Percentiles rank a stretch among this genome's conserved stretches.
Conservation (phyloP, 345 rosid species). For the Acer saccharum region DNA sequence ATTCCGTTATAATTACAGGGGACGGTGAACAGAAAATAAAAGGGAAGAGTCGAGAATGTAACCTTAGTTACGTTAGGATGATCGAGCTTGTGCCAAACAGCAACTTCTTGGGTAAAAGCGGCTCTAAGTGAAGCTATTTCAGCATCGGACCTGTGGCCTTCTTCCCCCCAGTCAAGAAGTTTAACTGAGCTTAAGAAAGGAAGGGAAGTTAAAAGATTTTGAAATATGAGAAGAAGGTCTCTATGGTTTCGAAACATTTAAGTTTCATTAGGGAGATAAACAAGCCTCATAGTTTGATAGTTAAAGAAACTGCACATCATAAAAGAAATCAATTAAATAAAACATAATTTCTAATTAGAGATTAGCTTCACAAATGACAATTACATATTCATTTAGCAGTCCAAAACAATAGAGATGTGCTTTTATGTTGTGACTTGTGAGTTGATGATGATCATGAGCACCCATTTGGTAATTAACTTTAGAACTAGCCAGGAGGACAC, state of each 20-base stretch:
- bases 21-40: background rate
- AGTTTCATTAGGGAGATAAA: background rate
- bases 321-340: slow-evolving; percentile 8
- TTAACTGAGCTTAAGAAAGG: slow-evolving; percentile 58
- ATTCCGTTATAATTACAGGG: background rate
- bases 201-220: slow-evolving; percentile 1
- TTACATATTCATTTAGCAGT: background rate
- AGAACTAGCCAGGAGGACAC: slow-evolving; percentile 21
- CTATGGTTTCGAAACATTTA: no score
- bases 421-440: slow-evolving; percentile 14
- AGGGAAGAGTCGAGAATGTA: slow-evolving; percentile 8
- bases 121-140: slow-evolving; percentile 92
- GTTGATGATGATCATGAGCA: slow-evolving; percentile 17
- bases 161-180: slow-evolving; percentile 99
- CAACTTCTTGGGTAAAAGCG: slow-evolving; percentile 92
- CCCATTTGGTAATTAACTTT: slow-evolving; percentile 28
- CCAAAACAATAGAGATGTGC: slow-evolving; percentile 6
- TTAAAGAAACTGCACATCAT: slow-evolving; percentile 17
- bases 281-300: background rate
- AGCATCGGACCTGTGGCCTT: slow-evolving; percentile 84
- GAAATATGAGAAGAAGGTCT: slow-evolving; percentile 1
- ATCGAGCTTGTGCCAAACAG: slow-evolving; percentile 97
- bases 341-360: background rate
- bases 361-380: background rate
- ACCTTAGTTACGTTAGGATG: slow-evolving; percentile 98